Conservation (phyloP, 2,329 filamentous ascomycete genomes). For the Ustilaginoidea virens region DNA sequence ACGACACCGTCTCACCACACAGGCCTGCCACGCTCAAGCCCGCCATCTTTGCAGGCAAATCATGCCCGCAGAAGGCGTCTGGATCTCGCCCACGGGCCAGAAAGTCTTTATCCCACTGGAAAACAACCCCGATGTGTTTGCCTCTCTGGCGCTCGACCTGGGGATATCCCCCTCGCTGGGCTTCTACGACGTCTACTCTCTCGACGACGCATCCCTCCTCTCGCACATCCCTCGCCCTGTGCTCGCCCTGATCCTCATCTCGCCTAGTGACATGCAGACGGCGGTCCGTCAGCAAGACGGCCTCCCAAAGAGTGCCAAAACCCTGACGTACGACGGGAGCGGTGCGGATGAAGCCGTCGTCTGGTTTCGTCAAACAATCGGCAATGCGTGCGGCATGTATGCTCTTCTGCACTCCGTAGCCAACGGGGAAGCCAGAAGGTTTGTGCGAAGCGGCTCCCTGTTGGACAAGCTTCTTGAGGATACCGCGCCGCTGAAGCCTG, state of each 20-base stretch:
- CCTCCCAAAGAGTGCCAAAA: conserved; percentile 8
- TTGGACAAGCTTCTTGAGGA: conserved; percentile 44
- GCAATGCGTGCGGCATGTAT: conserved; percentile 68
- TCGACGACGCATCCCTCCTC: conserved; percentile 64
- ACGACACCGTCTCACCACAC: too few relatives aligned
- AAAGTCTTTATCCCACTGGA: conserved; percentile 27
- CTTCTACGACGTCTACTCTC: conserved; percentile 72
- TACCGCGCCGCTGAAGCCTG: conserved; percentile 45
- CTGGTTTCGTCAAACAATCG: conserved; percentile 79
- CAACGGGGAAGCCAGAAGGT: conserved; percentile 47
- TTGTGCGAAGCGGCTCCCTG: conserved; percentile 36
- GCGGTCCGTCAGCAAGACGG: conserved; percentile 17
- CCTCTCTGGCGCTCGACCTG: conserved; percentile 51
- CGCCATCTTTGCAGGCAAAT: too few relatives aligned
- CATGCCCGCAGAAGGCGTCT: conserved; percentile 17
- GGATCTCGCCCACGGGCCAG: conserved; percentile 13
- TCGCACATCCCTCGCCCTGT: conserved; percentile 57
- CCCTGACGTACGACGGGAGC: conserved; percentile 16
- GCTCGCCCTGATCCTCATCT: conserved; percentile 65
- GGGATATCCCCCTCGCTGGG: conserved; percentile 51
- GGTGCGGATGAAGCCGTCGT: conserved; percentile 45
- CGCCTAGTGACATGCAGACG: conserved; percentile 42
- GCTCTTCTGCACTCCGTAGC: conserved; percentile 58
- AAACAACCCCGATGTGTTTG: conserved; percentile 67
- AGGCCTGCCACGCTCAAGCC: too few relatives aligned